Evolutionary conservation across 352 stramenopile species (phyloP).

Genomic region (Phytopythium boreale): DNA sequence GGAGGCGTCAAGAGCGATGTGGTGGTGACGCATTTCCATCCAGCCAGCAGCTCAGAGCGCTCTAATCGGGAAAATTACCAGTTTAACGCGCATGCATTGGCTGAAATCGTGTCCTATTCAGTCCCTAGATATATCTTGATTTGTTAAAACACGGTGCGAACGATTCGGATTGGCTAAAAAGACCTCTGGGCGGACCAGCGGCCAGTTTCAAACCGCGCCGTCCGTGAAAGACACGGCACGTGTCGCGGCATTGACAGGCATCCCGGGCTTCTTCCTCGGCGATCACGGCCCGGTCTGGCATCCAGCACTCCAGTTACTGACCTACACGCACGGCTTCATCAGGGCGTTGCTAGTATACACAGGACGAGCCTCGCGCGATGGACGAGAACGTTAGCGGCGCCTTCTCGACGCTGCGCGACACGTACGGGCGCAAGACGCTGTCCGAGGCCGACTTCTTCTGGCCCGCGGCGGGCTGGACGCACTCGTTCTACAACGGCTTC

Average conservation of each 20-base stretch:
- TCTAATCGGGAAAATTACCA: neutral
- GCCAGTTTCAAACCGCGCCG: neutral
- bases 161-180: slow-evolving; percentile 24
- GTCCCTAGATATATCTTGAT: slow-evolving; percentile 1
- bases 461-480: slow-evolving; percentile 28
- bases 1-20: neutral
- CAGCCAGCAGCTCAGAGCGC: neutral
- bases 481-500: slow-evolving; percentile 77
- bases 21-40: slow-evolving; percentile 1
- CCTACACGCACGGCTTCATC: neutral
- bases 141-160: slow-evolving; percentile 8
- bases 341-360: too few species aligned
- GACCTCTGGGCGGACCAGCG: neutral
- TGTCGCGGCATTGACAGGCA: slow-evolving; percentile 17
- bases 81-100: slow-evolving; percentile 2
- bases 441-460: slow-evolving; percentile 35
- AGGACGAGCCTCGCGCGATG: slow-evolving; percentile 22
- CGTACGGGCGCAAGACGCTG: slow-evolving; percentile 54
- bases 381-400: slow-evolving; percentile 69
- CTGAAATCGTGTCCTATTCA: neutral
- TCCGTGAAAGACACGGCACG: slow-evolving; percentile 17
- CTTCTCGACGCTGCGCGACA: slow-evolving; percentile 42
- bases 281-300: neutral
- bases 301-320: neutral
- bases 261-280: neutral